Evolutionary conservation across 1,284 basidiomycete genomes (phyloP), one percentile per base, ranked within the genome.

Genomic region (Lentinula novae-zelandiae): DNA sequence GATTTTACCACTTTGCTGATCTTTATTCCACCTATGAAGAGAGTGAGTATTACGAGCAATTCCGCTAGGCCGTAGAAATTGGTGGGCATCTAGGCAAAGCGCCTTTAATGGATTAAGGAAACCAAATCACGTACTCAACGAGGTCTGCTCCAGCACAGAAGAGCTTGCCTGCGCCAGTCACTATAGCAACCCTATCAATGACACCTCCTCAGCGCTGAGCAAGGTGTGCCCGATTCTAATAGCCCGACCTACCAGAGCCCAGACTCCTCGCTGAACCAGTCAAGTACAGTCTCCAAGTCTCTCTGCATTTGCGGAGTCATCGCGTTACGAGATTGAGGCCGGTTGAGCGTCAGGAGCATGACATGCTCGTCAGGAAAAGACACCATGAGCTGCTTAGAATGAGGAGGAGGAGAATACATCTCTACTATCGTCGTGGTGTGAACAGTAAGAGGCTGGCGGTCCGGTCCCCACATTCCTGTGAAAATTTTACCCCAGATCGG

Each of bases 111-210:
- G 31, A 20, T 27, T 46, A 55, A 20, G 8, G 33, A 9, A 8
- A 6, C 3, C 15, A 36, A 22, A 12, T 8, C 8, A 31, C 84
- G 64, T 69, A 89, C 87, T 82, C 83, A 73, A 85, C 86, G 48
- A 93, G 77, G 71, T 93, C 91, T 56, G 89, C 87, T 4, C 92
- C 92, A 1, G 92, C 91, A 67, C 92, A 94, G 74, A 95, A 95
- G 0, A 83, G 73, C 49, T 86, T 82, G 3, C 90, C 91, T 62
- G 82, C 82, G 12, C 92, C 93, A 33, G 92, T 93, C 48, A 95
- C 69, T 67, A 95, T 80, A 44, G 81, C 83, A 9, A 90, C 87
- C 91, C 90, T 91, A 66, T 27, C 4, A 9, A 44, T 27, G 42
- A n/a, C 50, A 46, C 36, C 20, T 52, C 44, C 31, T 48, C 36